These are phyloP conservation scores for Capsicum baccatum DNA, from an alignment of 257 asterid genomes.

Conservation along the genomic window DNA sequence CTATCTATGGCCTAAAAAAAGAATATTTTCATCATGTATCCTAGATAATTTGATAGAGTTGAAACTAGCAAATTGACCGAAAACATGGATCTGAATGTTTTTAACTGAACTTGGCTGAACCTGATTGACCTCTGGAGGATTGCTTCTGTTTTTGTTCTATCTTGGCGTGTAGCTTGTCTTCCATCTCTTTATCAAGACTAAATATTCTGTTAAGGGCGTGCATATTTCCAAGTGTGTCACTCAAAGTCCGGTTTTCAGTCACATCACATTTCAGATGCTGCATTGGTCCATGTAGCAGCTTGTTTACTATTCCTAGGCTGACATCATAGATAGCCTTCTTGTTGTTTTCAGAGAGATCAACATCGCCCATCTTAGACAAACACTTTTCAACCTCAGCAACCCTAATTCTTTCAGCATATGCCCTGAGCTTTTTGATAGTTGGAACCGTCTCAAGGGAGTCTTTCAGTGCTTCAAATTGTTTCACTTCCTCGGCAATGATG, in stretches of 20 bases:
- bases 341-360: too few species aligned
- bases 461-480: too few species aligned
- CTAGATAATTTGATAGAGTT: too few species aligned
- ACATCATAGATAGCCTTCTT: too few species aligned
- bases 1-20: too few species aligned
- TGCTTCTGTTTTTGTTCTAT: conserved; percentile 51
- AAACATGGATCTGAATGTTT: background rate
- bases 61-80: too few species aligned
- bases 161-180: conserved; percentile 66
- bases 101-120: background rate
- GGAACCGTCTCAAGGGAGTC: too few species aligned
- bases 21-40: too few species aligned
- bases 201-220: conserved; percentile 78
- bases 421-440: too few species aligned
- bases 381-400: too few species aligned
- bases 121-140: conserved; percentile 33
- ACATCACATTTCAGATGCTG: conserved; percentile 83
- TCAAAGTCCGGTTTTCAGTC: conserved; percentile 52
- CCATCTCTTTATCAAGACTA: conserved; percentile 72
- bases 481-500: conserved; percentile 71
- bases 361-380: too few species aligned
- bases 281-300: conserved; percentile 90
- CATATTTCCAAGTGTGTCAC: conserved; percentile 73
- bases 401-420: too few species aligned
- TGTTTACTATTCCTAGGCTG: conserved; percentile 69